Evolutionary conservation across 2,329 filamentous ascomycete species (phyloP).

Genomic region (Xylaria multiplex): DNA sequence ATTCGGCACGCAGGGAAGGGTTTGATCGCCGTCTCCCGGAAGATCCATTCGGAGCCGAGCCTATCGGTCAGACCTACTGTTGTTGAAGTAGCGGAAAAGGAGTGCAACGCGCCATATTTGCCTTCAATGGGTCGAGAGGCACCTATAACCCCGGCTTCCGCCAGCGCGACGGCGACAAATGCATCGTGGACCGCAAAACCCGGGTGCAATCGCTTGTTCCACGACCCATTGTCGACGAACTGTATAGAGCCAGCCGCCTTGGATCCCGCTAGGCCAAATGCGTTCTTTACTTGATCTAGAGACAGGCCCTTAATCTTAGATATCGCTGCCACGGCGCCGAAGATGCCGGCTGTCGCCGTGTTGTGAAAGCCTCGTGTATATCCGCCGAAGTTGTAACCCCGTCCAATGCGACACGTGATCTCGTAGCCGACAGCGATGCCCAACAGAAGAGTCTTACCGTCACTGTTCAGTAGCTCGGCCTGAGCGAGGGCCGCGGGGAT

Average conservation of each 20-base stretch:
- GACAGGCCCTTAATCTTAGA: conserved; percentile 41
- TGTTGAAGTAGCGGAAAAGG: conserved; percentile 38
- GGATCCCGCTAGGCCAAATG: conserved; percentile 43
- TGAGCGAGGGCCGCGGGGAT: conserved; percentile 50
- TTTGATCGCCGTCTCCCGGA: conserved; percentile 43
- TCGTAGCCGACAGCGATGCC: conserved; percentile 47
- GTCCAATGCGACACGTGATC: conserved; percentile 43
- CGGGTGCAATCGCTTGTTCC: conserved; percentile 47
- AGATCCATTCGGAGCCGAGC: conserved; percentile 42
- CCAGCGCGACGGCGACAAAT: conserved; percentile 42
- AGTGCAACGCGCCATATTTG: conserved; percentile 41
- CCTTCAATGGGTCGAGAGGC: conserved; percentile 43
- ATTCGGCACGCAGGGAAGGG: conserved; percentile 45
- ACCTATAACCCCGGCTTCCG: conserved; percentile 43
- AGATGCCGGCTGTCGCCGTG: conserved; percentile 44
- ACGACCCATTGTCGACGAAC: conserved; percentile 47
- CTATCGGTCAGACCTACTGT: conserved; percentile 33
- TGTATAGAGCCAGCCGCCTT: conserved; percentile 47
- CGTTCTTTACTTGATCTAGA: conserved; percentile 35
- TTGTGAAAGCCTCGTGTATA: conserved; percentile 46
- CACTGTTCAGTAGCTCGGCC: conserved; percentile 46
- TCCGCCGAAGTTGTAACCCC: conserved; percentile 41
- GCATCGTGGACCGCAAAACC: conserved; percentile 47
- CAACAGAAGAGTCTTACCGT: conserved; percentile 47
- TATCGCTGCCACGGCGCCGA: conserved; percentile 45